Evolutionary conservation across 257 asterid genomes (phyloP), one percentile per base, ranked within the genome.

Genomic region (Nicotiana paniculata): DNA sequence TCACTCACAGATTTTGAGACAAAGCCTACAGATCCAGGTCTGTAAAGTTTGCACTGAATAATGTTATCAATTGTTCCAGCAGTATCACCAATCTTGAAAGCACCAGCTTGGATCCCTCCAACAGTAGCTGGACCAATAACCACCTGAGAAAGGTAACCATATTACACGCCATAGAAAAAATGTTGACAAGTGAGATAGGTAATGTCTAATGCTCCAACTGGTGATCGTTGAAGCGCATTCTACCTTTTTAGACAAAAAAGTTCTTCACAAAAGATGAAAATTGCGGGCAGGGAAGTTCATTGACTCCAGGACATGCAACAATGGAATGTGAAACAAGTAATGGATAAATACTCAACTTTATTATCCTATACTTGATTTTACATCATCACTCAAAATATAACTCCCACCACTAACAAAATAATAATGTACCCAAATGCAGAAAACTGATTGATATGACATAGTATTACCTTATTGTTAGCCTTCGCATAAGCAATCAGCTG

Each of bases 81-180:
- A 46, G 99, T 96, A 84, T 96, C 98, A 82, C 99, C 99, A 82
- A 96, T 96, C 90, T 95, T 96, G 83, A 96, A 96, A 62, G 98
- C 98, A 86, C 99, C 99, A 87, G 99, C 99, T 90, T 96, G 99
- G 87, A 96, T 88, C 68, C 99, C 99, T 77, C 99, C 99, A 76
- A 96, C 99, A 30, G 98, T 93, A 85, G 99, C 97, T 53, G 99
- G 99, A 67, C 99, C 98, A 68, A 96, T 92, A 77, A 96, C 89
- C 82, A 94, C 99, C 99, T 96, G 87, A 48, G 15, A 83, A 80
- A 83, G 66, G 30, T 51, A 32, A 81, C 43, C 62, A 51, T 70
- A 28, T 83, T 79, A 74, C n/a, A 76, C 28, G 66, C 54, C 37
- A 81, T 81, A 43, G 48, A 43, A 43, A 43, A 10, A 43, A 43